These are phyloP conservation scores for Apiospora malaysiana DNA, from an alignment of 2,329 filamentous ascomycete genomes.

Conservation along the genomic window DNA sequence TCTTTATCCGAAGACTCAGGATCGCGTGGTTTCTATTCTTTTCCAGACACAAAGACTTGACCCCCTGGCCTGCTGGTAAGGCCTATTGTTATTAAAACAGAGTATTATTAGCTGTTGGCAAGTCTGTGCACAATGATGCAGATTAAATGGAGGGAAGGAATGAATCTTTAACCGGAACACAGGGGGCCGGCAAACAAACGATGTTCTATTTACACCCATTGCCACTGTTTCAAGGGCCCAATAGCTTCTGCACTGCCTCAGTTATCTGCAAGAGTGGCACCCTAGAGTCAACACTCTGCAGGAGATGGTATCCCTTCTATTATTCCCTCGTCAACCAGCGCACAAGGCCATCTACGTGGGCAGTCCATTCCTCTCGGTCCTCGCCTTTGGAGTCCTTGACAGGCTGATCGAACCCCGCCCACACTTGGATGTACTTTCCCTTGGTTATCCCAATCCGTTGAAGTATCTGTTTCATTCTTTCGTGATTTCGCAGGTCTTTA, in stretches of 20 bases:
- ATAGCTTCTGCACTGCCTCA: neutral
- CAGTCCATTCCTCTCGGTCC: neutral
- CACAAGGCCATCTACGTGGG: neutral
- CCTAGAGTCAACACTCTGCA: no score
- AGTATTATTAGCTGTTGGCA: neutral
- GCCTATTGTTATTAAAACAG: neutral
- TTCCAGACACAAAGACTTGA: neutral
- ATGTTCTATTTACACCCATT: neutral
- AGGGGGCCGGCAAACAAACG: neutral
- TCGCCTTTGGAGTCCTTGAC: neutral
- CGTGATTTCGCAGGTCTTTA: neutral
- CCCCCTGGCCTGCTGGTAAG: neutral
- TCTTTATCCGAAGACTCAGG: neutral
- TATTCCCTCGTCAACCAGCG: no score
- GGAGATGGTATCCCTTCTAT: no score
- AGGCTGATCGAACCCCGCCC: neutral
- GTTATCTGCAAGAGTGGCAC: no score
- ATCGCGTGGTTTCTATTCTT: conserved; percentile 1
- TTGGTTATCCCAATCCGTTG: neutral
- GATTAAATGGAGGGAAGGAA: neutral
- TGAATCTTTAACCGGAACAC: neutral
- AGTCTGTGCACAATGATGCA: neutral
- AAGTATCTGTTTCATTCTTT: neutral
- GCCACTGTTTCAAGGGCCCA: neutral
- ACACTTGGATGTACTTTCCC: neutral